These are phyloP conservation scores for Plantago major DNA, from an alignment of 257 asterid species.

Conservation along the genomic window DNA sequence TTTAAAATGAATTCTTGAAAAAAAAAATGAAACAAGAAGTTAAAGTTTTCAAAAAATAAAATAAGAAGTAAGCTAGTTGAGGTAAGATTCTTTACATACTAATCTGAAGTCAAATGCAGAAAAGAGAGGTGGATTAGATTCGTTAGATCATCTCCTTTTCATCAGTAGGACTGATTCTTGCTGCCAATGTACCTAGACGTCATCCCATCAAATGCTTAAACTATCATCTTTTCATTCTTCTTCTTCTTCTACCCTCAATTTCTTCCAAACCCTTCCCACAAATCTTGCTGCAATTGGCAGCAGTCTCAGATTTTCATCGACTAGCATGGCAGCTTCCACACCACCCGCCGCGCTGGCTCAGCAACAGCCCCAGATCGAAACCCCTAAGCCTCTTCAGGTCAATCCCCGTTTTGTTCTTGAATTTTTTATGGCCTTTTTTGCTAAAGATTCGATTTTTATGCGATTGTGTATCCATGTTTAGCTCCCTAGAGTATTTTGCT, in stretches of 20 bases:
- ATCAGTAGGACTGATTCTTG: slow-evolving; percentile 6
- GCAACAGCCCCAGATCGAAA: slow-evolving; percentile 28
- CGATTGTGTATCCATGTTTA: slow-evolving; percentile 1
- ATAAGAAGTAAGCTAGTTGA: no score
- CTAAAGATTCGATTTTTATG: slow-evolving; percentile 15
- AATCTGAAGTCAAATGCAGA: no score
- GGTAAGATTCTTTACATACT: no score
- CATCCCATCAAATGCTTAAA: slow-evolving; percentile 36
- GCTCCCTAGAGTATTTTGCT: no score
- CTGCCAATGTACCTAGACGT: slow-evolving; percentile 39
- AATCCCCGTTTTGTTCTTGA: slow-evolving; percentile 5
- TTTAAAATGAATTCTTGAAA: no score
- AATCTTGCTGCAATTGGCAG: slow-evolving; percentile 5
- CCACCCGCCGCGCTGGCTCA: slow-evolving; percentile 42
- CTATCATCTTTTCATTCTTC: background rate
- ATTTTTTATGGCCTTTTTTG: slow-evolving; percentile 12
- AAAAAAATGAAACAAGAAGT: no score
- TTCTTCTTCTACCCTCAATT: slow-evolving; percentile 22
- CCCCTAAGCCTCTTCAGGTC: slow-evolving; percentile 62
- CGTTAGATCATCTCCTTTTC: slow-evolving; percentile 2
- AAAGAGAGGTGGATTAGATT: no score
- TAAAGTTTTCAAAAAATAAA: no score
- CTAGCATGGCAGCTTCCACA: slow-evolving; percentile 48
- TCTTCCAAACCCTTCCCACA: slow-evolving; percentile 16
- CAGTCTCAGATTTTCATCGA: slow-evolving; percentile 21